Conservation (phyloP, 371 early-diverging fungal genomes). For the Mucor velutinosus region DNA sequence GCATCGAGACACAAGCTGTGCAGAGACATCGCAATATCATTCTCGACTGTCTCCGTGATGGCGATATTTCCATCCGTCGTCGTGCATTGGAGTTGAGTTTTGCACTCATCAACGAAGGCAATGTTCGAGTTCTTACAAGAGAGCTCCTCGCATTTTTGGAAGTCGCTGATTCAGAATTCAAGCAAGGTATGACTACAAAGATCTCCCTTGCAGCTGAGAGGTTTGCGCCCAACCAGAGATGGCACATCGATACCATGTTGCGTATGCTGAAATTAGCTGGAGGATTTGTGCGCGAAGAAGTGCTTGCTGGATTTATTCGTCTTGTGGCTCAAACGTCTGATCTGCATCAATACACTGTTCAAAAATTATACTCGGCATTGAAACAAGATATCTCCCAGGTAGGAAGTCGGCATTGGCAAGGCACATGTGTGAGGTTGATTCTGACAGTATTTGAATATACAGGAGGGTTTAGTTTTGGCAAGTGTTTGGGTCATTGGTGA, state of each 20-base stretch:
- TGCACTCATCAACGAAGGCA: slow-evolving; percentile 89
- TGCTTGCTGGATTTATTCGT: slow-evolving; percentile 70
- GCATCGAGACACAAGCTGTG: slow-evolving; percentile 91
- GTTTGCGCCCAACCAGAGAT: slow-evolving; percentile 88
- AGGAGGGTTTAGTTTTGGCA: slow-evolving; percentile 91
- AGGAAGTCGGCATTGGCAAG: not conserved
- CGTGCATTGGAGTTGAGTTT: slow-evolving; percentile 96
- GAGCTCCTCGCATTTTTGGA: slow-evolving; percentile 94
- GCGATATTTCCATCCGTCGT: slow-evolving; percentile 94
- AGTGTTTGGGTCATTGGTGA: slow-evolving; percentile 96
- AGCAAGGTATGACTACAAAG: slow-evolving; percentile 85
- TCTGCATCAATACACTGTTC: slow-evolving; percentile 83
- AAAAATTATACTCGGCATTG: slow-evolving; percentile 82
- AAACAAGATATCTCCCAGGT: slow-evolving; percentile 78
- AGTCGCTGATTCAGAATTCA: slow-evolving; percentile 89
- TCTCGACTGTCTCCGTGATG: slow-evolving; percentile 93
- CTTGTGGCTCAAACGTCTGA: slow-evolving; percentile 77
- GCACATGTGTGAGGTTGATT: not conserved
- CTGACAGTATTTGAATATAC: not conserved
- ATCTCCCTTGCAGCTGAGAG: slow-evolving; percentile 89
- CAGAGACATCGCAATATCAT: slow-evolving; percentile 97
- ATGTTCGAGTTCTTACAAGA: slow-evolving; percentile 91
- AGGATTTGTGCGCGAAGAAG: slow-evolving; percentile 72
- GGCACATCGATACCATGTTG: slow-evolving; percentile 95
- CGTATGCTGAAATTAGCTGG: slow-evolving; percentile 87